Conservation (phyloP, 352 stramenopile genomes). For the Pythium apleroticum region DNA sequence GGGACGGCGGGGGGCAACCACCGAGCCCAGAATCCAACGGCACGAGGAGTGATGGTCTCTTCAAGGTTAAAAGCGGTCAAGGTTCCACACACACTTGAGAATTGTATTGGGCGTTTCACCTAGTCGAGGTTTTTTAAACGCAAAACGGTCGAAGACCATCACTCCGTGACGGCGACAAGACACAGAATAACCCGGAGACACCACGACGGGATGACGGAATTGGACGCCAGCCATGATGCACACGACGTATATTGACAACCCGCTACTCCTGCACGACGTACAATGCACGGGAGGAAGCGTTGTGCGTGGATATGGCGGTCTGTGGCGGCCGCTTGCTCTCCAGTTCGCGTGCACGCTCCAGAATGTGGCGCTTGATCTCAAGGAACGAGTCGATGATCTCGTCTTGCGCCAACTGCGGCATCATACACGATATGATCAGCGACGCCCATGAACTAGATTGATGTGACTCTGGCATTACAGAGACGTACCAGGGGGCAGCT, state of each 20-base stretch:
- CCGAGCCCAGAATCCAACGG: conserved; percentile 24
- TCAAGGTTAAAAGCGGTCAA: conserved; percentile 25
- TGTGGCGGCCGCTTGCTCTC: conserved; percentile 27
- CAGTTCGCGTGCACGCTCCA: conserved; percentile 62
- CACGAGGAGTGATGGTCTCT: conserved; percentile 31
- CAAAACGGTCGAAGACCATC: conserved; percentile 31
- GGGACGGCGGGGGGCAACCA: conserved; percentile 1
- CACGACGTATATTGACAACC: background rate
- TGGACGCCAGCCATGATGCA: background rate
- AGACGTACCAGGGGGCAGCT: conserved; percentile 64
- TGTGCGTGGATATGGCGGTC: conserved; percentile 3
- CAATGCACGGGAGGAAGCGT: conserved; percentile 9
- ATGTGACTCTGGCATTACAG: background rate
- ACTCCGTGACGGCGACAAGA: conserved; percentile 12
- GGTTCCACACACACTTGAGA: conserved; percentile 7
- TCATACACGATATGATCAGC: conserved; percentile 2
- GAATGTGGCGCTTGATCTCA: conserved; percentile 86
- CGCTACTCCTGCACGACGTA: conserved; percentile 25
- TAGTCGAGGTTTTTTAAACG: conserved; percentile 22
- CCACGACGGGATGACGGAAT: background rate
- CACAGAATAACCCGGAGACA: background rate
- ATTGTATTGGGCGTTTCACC: conserved; percentile 26
- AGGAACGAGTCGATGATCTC: conserved; percentile 88
- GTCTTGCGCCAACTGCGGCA: conserved; percentile 66
- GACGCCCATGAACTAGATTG: background rate